Evolutionary conservation across 495 filamentous ascomycete species (phyloP).

Genomic region (Poronia punctata): DNA sequence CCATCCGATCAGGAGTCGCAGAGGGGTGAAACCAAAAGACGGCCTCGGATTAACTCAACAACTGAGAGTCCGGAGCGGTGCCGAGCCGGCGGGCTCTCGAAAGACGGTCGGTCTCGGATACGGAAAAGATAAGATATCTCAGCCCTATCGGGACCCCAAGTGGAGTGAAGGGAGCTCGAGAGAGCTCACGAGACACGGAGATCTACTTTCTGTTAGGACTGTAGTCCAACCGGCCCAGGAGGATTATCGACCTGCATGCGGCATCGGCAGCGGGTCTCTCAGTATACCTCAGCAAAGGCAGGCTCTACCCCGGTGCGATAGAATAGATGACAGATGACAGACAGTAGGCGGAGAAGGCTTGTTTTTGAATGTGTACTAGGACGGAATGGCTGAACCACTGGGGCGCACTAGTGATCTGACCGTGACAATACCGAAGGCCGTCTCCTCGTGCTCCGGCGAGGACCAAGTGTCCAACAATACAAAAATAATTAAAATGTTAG

Average conservation of each 20-base stretch:
- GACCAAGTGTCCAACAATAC: slow-evolving; percentile 8
- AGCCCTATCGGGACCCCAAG: slow-evolving; percentile 26
- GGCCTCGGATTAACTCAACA: slow-evolving; percentile 18
- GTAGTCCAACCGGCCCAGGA: slow-evolving; percentile 17
- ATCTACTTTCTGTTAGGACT: slow-evolving; percentile 14
- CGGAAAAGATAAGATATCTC: slow-evolving; percentile 18
- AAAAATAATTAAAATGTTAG: slow-evolving; percentile 5
- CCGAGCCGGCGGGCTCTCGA: slow-evolving; percentile 22
- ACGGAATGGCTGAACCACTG: slow-evolving; percentile 9
- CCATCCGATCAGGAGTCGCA: slow-evolving; percentile 26
- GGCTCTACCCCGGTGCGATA: slow-evolving; percentile 11
- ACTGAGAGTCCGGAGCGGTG: slow-evolving; percentile 22
- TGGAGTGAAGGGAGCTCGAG: slow-evolving; percentile 15
- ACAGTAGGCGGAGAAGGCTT: slow-evolving; percentile 17
- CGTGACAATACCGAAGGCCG: slow-evolving; percentile 1
- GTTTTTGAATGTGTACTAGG: slow-evolving; percentile 8
- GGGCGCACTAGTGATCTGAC: slow-evolving; percentile 18
- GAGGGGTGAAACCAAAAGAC: slow-evolving; percentile 17
- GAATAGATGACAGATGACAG: too few relatives aligned
- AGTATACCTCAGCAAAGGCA: slow-evolving; percentile 7
- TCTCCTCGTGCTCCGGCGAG: too few relatives aligned
- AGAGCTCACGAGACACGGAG: slow-evolving; percentile 12
- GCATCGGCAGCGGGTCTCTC: slow-evolving; percentile 12
- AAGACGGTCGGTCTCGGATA: slow-evolving; percentile 27
- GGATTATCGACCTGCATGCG: slow-evolving; percentile 17